Percentiles rank a stretch among this genome's conserved stretches.
Evolutionary conservation across 352 stramenopile species (phyloP).

Genomic region (Phytophthora chlamydospora): DNA sequence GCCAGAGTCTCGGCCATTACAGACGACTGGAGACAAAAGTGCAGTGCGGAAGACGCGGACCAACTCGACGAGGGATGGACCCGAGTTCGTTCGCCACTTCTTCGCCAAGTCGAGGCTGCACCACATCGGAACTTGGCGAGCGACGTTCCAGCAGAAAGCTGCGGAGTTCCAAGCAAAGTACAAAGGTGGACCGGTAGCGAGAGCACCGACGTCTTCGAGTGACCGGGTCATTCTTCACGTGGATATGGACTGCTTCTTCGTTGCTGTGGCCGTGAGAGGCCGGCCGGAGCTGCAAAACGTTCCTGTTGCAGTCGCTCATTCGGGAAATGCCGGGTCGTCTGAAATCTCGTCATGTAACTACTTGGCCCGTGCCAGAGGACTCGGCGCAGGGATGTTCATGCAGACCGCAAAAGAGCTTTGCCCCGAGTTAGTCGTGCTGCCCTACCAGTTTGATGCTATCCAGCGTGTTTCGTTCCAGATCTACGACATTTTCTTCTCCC

Average conservation of each 20-base stretch:
- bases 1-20: not conserved
- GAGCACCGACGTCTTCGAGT: slow-evolving; percentile 37
- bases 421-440: slow-evolving; percentile 92
- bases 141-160: slow-evolving; percentile 75
- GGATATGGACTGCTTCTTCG: slow-evolving; percentile 99
- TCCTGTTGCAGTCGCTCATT: slow-evolving; percentile 93
- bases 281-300: slow-evolving; percentile 72
- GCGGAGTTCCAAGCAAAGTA: slow-evolving; percentile 70
- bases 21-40: not conserved
- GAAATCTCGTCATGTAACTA: slow-evolving; percentile 98
- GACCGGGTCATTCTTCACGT: slow-evolving; percentile 94
- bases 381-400: slow-evolving; percentile 96
- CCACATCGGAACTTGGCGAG: slow-evolving; percentile 84
- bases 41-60: slow-evolving; percentile 25
- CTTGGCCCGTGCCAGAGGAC: slow-evolving; percentile 88
- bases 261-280: slow-evolving; percentile 88
- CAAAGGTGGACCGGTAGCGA: slow-evolving; percentile 44
- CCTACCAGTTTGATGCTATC: slow-evolving; percentile 94
- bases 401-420: slow-evolving; percentile 91
- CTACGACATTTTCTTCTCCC: slow-evolving; percentile 91
- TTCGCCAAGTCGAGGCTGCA: slow-evolving; percentile 88
- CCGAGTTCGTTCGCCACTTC: slow-evolving; percentile 78
- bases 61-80: slow-evolving; percentile 75
- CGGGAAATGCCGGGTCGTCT: slow-evolving; percentile 67
- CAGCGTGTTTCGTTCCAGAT: slow-evolving; percentile 93